These are phyloP conservation scores for Ambispora gerdemannii DNA, from an alignment of 192 early-diverging fungal species.

Conservation along the genomic window DNA sequence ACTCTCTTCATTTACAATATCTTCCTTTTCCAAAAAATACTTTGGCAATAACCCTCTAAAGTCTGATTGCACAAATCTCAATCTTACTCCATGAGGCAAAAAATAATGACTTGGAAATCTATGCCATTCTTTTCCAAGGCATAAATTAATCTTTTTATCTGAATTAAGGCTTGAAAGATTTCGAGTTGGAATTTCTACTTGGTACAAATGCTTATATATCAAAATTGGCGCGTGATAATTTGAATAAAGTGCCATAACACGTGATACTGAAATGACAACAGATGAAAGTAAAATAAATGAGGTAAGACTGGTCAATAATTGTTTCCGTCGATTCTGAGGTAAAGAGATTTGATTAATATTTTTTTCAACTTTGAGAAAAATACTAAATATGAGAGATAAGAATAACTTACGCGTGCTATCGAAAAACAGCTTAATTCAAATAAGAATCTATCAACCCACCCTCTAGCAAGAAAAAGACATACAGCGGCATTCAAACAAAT, in stretches of 20 bases:
- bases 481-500: constrained; percentile 77
- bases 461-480: constrained; percentile 52
- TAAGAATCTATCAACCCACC: constrained; percentile 39
- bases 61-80: constrained; percentile 66
- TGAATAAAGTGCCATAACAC: constrained; percentile 60
- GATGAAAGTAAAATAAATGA: constrained; percentile 45
- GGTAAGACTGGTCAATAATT: constrained; percentile 30
- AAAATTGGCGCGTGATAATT: constrained; percentile 77
- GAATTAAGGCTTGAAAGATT: constrained; percentile 33
- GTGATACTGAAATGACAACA: constrained; percentile 59
- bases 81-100: constrained; percentile 65
- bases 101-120: constrained; percentile 91
- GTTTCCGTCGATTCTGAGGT: not conserved
- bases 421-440: not conserved
- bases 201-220: constrained; percentile 53
- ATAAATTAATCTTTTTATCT: constrained; percentile 48
- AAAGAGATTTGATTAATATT: not conserved
- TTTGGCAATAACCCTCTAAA: constrained; percentile 84
- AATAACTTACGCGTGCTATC: not conserved
- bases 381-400: not conserved
- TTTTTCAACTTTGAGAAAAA: not conserved
- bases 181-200: constrained; percentile 27
- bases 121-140: constrained; percentile 95
- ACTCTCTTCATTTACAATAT: constrained; percentile 12
- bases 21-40: constrained; percentile 57